These are phyloP conservation scores for Nicotiana noctiflora DNA, from an alignment of 257 asterid species.

Conservation along the genomic window DNA sequence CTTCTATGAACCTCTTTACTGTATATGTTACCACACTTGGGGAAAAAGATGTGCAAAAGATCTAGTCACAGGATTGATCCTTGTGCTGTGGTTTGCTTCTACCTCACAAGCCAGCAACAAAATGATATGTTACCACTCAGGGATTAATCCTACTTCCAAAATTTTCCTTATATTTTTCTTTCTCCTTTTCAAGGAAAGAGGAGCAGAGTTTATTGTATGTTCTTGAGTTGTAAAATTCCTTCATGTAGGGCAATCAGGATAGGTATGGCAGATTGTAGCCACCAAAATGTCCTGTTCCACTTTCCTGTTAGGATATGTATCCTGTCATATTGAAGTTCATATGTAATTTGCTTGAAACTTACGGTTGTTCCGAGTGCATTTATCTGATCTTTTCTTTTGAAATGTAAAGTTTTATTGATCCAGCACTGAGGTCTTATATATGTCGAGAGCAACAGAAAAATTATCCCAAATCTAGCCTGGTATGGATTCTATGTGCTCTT, in stretches of 20 bases:
- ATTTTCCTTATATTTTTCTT: background rate
- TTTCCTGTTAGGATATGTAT: background rate
- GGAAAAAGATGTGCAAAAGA: background rate
- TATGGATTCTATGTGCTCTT: background rate
- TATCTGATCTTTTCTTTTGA: background rate
- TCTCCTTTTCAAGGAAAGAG: constrained; percentile 4
- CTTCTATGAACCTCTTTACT: constrained; percentile 9
- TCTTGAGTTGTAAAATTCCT: constrained; percentile 11
- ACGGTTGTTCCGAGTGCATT: background rate
- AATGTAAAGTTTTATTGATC: background rate
- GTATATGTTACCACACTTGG: constrained; percentile 10
- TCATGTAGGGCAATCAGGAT: constrained; percentile 13
- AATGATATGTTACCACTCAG: background rate
- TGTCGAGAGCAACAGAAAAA: background rate
- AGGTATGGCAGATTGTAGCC: constrained; percentile 11
- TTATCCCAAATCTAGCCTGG: background rate
- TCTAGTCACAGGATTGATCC: constrained; percentile 1
- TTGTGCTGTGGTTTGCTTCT: constrained; percentile 5
- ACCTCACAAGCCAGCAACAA: constrained; percentile 5
- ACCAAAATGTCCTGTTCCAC: constrained; percentile 23
- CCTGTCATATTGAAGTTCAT: background rate
- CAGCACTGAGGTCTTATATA: background rate
- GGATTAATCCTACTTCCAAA: background rate
- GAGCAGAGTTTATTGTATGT: background rate
- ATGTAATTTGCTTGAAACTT: background rate